Percentiles rank a stretch among this genome's conserved stretches.
Conservation (phyloP, 169 alveolate genomes). For the Plasmodium chabaudi region DNA sequence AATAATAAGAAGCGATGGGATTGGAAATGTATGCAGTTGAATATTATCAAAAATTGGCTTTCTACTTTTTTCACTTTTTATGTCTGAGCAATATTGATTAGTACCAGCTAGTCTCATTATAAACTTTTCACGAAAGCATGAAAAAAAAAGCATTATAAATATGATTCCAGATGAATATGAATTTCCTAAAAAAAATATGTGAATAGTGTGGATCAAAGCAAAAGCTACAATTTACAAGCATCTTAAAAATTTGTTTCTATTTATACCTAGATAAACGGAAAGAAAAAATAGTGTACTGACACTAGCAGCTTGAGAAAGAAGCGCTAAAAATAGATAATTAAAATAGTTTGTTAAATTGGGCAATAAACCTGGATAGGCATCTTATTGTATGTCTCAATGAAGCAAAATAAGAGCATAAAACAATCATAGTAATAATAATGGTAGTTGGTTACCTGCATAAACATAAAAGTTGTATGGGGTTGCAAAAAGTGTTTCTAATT, state of each 20-base stretch:
- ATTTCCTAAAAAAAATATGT: conserved; percentile 21
- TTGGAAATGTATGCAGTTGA: not conserved
- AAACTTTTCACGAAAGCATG: conserved; percentile 70
- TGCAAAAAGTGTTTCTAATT: conserved; percentile 7
- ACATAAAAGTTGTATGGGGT: conserved; percentile 67
- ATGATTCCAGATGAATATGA: conserved; percentile 48
- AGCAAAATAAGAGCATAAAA: not conserved
- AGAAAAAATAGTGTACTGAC: conserved; percentile 42
- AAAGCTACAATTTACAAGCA: not conserved
- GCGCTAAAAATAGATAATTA: not conserved
- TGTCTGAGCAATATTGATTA: not conserved
- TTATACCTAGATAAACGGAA: conserved; percentile 48
- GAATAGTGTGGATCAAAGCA: not conserved
- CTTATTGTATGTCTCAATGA: not conserved
- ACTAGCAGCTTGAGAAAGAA: conserved; percentile 68
- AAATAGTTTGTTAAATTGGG: not conserved
- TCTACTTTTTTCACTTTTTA: not conserved
- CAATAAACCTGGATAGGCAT: not conserved
- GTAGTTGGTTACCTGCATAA: conserved; percentile 28
- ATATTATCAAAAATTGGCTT: not conserved
- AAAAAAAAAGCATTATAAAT: conserved; percentile 57
- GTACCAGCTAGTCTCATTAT: conserved; percentile 45
- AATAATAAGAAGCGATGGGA: not conserved
- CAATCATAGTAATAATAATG: not conserved
- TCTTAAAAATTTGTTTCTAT: not conserved